Conservation (phyloP, 345 rosid species). For the Populus alba region DNA sequence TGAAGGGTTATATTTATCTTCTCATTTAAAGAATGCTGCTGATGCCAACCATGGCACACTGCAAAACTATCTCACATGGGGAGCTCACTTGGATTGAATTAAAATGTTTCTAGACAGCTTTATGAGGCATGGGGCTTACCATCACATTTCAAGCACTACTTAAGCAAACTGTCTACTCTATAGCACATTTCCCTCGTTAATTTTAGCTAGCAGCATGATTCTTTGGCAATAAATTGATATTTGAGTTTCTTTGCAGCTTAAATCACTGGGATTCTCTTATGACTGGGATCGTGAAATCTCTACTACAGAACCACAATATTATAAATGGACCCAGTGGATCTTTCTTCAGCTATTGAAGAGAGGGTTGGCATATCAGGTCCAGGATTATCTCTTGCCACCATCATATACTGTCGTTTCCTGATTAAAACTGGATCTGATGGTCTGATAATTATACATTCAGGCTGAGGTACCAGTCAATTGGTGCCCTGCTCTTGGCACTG, state of each 20-base stretch:
- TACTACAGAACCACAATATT: slow-evolving; percentile 82
- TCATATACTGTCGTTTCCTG: slow-evolving; percentile 12
- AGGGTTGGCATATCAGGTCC: slow-evolving; percentile 96
- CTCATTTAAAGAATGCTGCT: background rate
- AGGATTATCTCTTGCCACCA: slow-evolving; percentile 17
- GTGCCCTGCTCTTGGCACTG: slow-evolving; percentile 99
- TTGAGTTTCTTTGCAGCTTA: slow-evolving; percentile 61
- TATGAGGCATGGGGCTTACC: too few species aligned
- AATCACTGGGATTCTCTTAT: slow-evolving; percentile 82
- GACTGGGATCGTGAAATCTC: slow-evolving; percentile 98
- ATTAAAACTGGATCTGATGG: slow-evolving; percentile 23
- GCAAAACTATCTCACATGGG: background rate
- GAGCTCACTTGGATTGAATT: background rate
- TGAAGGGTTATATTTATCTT: background rate
- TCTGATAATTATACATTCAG: slow-evolving; percentile 35
- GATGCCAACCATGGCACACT: background rate
- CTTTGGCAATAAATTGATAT: slow-evolving; percentile 9
- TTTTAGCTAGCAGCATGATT: background rate
- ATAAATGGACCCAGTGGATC: slow-evolving; percentile 98
- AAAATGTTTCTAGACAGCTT: too few species aligned
- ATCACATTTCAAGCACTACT: background rate
- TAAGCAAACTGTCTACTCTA: background rate
- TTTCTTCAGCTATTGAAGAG: slow-evolving; percentile 91
- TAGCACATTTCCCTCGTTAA: background rate
- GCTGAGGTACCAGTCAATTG: slow-evolving; percentile 98